Percentiles rank a stretch among this genome's conserved stretches.
These are phyloP conservation scores for Cryptosporidium muris DNA, from an alignment of 169 alveolate species.

Conservation along the genomic window DNA sequence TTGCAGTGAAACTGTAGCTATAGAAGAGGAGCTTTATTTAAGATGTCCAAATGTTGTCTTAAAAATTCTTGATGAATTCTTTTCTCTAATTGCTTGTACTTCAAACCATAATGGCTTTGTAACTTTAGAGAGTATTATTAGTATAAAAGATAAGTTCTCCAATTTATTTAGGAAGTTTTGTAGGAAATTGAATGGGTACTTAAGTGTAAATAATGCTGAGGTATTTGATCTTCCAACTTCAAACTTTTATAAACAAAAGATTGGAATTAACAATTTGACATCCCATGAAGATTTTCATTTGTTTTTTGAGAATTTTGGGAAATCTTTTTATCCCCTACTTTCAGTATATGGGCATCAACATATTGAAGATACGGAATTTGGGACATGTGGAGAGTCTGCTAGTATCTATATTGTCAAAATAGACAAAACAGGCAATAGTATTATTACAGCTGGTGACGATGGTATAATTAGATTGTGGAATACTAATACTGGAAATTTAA, in stretches of 20 bases:
- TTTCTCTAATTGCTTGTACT: constrained; percentile 14
- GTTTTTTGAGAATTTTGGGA: background rate
- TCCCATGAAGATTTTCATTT: too few relatives aligned
- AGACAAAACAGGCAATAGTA: constrained; percentile 79
- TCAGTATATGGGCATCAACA: constrained; percentile 60
- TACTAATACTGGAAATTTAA: constrained; percentile 76
- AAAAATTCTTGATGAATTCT: background rate
- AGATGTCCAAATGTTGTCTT: background rate
- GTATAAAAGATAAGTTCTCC: constrained; percentile 16
- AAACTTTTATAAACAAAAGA: background rate
- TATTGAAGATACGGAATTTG: constrained; percentile 68
- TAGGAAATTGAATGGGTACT: background rate
- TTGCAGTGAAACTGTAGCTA: constrained; percentile 22
- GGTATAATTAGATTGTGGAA: constrained; percentile 82
- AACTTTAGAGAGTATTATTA: constrained; percentile 22
- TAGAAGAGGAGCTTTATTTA: constrained; percentile 20
- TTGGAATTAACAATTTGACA: too few relatives aligned
- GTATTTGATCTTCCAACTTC: constrained; percentile 1
- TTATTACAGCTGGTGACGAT: constrained; percentile 84
- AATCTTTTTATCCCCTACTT: background rate
- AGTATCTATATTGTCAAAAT: constrained; percentile 33
- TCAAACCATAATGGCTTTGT: constrained; percentile 7
- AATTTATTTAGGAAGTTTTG: background rate
- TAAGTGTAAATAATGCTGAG: background rate
- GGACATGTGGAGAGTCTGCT: constrained; percentile 62